These are phyloP conservation scores for Buxus sempervirens DNA, from an alignment of 164 flowering plant species.

Conservation along the genomic window DNA sequence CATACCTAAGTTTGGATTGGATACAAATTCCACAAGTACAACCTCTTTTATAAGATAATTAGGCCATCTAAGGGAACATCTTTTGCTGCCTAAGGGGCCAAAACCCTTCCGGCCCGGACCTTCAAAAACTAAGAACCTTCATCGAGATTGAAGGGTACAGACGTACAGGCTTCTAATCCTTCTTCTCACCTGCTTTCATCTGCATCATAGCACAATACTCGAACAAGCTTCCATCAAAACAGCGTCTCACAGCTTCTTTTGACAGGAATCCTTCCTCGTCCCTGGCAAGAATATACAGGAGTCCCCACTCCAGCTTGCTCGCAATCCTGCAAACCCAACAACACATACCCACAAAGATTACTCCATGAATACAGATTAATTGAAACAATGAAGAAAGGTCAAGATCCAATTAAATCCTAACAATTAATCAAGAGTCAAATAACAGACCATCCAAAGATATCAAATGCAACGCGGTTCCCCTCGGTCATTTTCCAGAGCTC, in stretches of 20 bases:
- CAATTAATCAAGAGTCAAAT: too few relatives aligned
- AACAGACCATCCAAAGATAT: constrained; percentile 69
- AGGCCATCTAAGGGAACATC: too few relatives aligned
- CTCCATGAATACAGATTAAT: not conserved
- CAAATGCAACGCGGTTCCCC: constrained; percentile 50
- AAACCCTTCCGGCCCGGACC: too few relatives aligned
- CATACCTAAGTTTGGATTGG: too few relatives aligned
- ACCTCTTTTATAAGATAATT: too few relatives aligned
- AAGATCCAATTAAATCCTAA: too few relatives aligned
- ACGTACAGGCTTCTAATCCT: constrained; percentile 4
- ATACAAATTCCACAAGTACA: too few relatives aligned
- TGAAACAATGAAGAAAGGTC: not conserved
- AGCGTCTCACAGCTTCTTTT: constrained; percentile 65
- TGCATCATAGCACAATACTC: constrained; percentile 51
- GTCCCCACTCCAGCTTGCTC: constrained; percentile 56
- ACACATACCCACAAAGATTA: too few relatives aligned
- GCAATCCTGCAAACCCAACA: constrained; percentile 51
- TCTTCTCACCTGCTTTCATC: constrained; percentile 19
- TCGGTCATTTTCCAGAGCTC: constrained; percentile 81
- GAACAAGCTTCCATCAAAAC: constrained; percentile 72
- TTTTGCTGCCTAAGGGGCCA: not conserved
- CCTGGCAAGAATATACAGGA: constrained; percentile 59
- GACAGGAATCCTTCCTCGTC: constrained; percentile 70
- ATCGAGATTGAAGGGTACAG: too few relatives aligned
- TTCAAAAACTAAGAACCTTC: too few relatives aligned